phyloP scores from a whole-genome alignment of 1,284 basidiomycete species.

The Earliella scabrosa region DNA sequence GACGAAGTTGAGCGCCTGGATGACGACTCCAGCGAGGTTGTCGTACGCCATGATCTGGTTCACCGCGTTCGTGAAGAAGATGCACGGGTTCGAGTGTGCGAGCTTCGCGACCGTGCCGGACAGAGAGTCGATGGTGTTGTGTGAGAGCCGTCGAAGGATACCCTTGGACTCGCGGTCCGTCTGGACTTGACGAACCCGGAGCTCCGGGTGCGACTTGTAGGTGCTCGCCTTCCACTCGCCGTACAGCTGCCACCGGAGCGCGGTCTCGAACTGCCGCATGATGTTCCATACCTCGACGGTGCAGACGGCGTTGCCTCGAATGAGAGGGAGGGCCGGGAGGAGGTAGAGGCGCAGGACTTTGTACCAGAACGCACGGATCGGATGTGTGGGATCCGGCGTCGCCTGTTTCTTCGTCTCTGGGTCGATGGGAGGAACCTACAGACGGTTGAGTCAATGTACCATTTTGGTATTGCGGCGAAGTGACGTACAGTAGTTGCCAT shows the following conservation, averaged over 20 bases:
- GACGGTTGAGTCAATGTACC: slow-evolving; percentile 40
- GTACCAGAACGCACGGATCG: slow-evolving; percentile 78
- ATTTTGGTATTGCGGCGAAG: not conserved
- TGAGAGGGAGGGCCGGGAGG: slow-evolving; percentile 87
- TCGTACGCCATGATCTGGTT: slow-evolving; percentile 97
- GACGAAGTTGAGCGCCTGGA: slow-evolving; percentile 89
- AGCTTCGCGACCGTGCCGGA: slow-evolving; percentile 93
- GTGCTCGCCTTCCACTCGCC: slow-evolving; percentile 91
- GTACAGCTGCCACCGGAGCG: slow-evolving; percentile 87
- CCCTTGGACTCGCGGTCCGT: slow-evolving; percentile 81
- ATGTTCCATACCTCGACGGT: slow-evolving; percentile 90
- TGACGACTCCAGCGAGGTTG: slow-evolving; percentile 90
- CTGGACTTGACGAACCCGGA: slow-evolving; percentile 72
- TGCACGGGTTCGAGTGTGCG: slow-evolving; percentile 91
- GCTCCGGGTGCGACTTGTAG: slow-evolving; percentile 75
- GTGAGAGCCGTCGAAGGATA: slow-evolving; percentile 81
- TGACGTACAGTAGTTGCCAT: slow-evolving; percentile 45
- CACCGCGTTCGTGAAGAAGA: slow-evolving; percentile 90
- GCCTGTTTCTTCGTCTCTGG: slow-evolving; percentile 59
- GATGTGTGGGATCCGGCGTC: slow-evolving; percentile 56
- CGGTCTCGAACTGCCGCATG: slow-evolving; percentile 78
- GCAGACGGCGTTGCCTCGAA: slow-evolving; percentile 84
- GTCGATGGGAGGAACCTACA: too few relatives aligned
- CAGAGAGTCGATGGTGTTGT: slow-evolving; percentile 80
- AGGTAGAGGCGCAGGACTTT: slow-evolving; percentile 81